These are phyloP conservation scores for Berkeleyomyces rouxiae DNA, from an alignment of 2,329 filamentous ascomycete species.

Conservation along the genomic window DNA sequence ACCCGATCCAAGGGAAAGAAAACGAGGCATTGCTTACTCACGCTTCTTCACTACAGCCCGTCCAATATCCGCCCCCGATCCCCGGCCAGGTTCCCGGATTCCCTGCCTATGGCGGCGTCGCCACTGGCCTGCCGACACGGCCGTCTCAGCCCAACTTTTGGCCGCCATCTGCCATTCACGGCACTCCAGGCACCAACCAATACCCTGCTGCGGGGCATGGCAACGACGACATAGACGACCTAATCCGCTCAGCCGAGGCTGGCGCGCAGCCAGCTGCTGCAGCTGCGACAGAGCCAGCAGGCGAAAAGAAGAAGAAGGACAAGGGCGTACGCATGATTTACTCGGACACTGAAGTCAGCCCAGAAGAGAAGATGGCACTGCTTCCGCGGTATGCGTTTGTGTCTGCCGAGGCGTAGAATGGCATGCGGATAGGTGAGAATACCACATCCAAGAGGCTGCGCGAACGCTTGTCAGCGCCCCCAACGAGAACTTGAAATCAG, in stretches of 20 bases:
- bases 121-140: conserved; percentile 29
- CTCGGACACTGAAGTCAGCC: conserved; percentile 60
- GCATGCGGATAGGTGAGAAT: neutral
- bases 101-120: conserved; percentile 17
- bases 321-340: conserved; percentile 62
- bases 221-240: conserved; percentile 46
- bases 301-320: conserved; percentile 48
- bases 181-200: conserved; percentile 19
- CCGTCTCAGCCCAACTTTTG: conserved; percentile 18
- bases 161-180: neutral
- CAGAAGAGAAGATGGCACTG: conserved; percentile 76
- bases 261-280: conserved; percentile 25
- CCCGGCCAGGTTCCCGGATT: conserved; percentile 16
- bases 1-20: neutral
- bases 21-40: conserved; percentile 9
- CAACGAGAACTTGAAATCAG: neutral
- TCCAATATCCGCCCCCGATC: conserved; percentile 15
- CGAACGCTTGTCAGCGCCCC: too few species aligned
- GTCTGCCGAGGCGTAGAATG: conserved; percentile 20
- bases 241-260: conserved; percentile 48
- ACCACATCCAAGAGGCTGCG: too few species aligned
- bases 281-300: conserved; percentile 26
- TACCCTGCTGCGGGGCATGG: conserved; percentile 16
- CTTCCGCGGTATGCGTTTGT: conserved; percentile 56
- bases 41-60: neutral